Base-by-base conservation (phyloP, 352 stramenopile genomes). In the Labyrinthula sp. region DNA sequence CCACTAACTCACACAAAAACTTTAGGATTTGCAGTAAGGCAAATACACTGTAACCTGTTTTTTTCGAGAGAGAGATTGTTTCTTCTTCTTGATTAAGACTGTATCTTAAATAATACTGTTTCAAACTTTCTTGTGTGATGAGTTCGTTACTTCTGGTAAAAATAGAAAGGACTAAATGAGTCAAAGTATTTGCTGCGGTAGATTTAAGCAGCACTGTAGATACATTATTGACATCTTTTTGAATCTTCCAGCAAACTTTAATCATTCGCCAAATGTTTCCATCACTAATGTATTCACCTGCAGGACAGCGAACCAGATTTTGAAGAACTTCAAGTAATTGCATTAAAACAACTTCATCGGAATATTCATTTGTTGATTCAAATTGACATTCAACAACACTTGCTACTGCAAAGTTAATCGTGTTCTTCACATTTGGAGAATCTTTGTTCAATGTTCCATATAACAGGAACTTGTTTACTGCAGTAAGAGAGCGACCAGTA, bases 381-480 rank as follows among this genome's bases (percentile, higher is more conserved):
- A 95, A 95, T 38, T 81, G 71, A 48, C 82, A 95, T 20, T 74
- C 68, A 21, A 78, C 71, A 6, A 94, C 70, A 28, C 77, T 82
- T 3, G 88, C 66, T 0, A 84, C 83, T 58, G 94, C 89, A 34
- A 75, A 70, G 45, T 88, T 89, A 55, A 93, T 89, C 45, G 73
- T 79, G 43, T 88, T 75, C 52, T 75, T 73, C 3, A 68, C 79
- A 28, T 73, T 69, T 31, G 78, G 62, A 47, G 67, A 82, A 40
- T 92, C 75, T 47, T 59, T 61, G 25, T 70, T 81, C 47, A 95
- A 79, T 54, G 96, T 87, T 1, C 84, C 83, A 60, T 97, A 96
- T 17, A 96, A 71, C 29, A 95, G 64, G 57, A 97, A 96, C 63
- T 96, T 97, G 68, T 95, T 90, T 30, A 97, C 65, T 26, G 80